Percentiles rank a stretch among this genome's conserved stretches.
These are phyloP conservation scores for Dactylellina cionopaga DNA, from an alignment of 2,329 filamentous ascomycete genomes.

Conservation along the genomic window DNA sequence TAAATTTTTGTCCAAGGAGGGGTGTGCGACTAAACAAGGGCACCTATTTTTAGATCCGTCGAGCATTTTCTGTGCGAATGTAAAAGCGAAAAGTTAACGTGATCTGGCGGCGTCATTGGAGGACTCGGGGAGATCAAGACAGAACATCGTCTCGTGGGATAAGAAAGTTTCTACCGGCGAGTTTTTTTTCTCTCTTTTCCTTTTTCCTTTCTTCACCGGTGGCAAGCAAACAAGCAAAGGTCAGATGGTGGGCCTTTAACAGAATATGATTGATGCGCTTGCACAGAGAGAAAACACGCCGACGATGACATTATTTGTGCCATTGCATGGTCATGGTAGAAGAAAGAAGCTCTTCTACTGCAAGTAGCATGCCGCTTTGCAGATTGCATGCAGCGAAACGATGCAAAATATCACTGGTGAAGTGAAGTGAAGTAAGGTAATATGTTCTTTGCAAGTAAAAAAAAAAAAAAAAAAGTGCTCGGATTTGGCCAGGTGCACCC, in stretches of 20 bases:
- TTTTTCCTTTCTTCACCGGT: slow-evolving; percentile 7
- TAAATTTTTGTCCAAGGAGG: slow-evolving; percentile 31
- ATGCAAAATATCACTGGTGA: slow-evolving; percentile 52
- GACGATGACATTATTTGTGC: slow-evolving; percentile 26
- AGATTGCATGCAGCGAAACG: slow-evolving; percentile 49
- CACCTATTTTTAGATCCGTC: slow-evolving; percentile 44
- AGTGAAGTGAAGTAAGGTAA: too few species aligned
- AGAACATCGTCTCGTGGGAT: slow-evolving; percentile 44
- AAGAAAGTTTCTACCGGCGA: slow-evolving; percentile 39
- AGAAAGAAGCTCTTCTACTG: slow-evolving; percentile 26
- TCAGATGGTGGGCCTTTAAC: slow-evolving; percentile 25
- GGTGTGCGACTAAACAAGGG: slow-evolving; percentile 38
- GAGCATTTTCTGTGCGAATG: slow-evolving; percentile 10
- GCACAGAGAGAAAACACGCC: slow-evolving; percentile 33
- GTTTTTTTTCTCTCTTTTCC: slow-evolving; percentile 6
- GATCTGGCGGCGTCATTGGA: slow-evolving; percentile 49
- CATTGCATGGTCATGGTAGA: slow-evolving; percentile 10
- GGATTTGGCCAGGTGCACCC: slow-evolving; percentile 16
- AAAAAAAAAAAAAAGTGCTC: too few species aligned
- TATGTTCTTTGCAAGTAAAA: too few species aligned
- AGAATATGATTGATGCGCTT: slow-evolving; percentile 29
- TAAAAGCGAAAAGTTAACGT: slow-evolving; percentile 45
- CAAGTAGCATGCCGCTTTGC: slow-evolving; percentile 49
- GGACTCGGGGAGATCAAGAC: slow-evolving; percentile 8
- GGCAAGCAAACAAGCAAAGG: too few species aligned